phyloP scores from a whole-genome alignment of 2,329 filamentous ascomycete species.

The Purpureocillium takamizusanense region DNA sequence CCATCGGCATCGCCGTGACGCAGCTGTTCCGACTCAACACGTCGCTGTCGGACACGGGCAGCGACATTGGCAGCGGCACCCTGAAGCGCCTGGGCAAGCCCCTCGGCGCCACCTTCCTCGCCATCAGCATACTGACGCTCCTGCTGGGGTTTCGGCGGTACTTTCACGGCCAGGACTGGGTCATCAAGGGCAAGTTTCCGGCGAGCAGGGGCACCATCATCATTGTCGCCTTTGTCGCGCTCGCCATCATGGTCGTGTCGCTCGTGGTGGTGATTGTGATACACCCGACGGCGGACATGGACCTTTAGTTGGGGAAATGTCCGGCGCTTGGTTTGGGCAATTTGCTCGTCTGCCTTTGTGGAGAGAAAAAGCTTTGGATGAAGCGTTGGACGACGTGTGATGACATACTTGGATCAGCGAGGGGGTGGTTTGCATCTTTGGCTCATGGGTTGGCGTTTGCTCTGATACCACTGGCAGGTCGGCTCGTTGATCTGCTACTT shows the following conservation, averaged over 20 bases:
- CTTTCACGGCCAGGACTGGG: conserved; percentile 69
- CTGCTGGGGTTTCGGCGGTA: conserved; percentile 72
- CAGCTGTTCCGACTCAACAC: conserved; percentile 80
- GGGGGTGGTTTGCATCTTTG: no score
- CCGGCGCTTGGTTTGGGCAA: no score
- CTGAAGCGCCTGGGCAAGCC: conserved; percentile 62
- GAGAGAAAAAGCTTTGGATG: no score
- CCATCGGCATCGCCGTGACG: conserved; percentile 74
- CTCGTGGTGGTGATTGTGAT: conserved; percentile 52
- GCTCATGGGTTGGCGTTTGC: no score
- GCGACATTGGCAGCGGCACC: conserved; percentile 26
- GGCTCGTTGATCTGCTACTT: no score
- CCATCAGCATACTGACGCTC: conserved; percentile 64
- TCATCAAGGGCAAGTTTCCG: conserved; percentile 72
- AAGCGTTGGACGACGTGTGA: no score
- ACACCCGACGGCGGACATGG: conserved; percentile 22
- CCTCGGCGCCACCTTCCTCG: conserved; percentile 68
- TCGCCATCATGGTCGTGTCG: conserved; percentile 51
- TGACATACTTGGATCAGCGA: no score
- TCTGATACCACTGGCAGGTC: no score
- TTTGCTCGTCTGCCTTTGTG: no score
- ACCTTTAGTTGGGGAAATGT: background rate
- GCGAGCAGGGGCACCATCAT: conserved; percentile 69
- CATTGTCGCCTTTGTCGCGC: conserved; percentile 56
- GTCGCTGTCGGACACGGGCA: conserved; percentile 32